Evolutionary conservation across 2,329 filamentous ascomycete genomes (phyloP).

Genomic region (Aspergillus sp.): DNA sequence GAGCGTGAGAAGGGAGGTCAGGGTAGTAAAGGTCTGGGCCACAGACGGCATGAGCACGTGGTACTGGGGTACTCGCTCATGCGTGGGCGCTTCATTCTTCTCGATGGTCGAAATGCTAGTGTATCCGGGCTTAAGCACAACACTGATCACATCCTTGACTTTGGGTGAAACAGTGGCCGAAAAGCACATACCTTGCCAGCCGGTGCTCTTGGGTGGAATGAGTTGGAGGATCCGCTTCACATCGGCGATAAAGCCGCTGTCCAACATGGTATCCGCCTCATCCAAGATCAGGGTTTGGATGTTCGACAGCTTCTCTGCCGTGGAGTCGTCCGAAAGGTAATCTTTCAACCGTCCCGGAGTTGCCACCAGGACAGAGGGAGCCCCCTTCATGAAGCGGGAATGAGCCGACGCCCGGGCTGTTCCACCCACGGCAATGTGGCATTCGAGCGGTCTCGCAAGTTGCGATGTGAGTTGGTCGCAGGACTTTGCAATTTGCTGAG

Average conservation of each 20-base stretch:
- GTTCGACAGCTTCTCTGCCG: conserved; percentile 45
- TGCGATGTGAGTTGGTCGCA: conserved; percentile 44
- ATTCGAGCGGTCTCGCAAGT: conserved; percentile 38
- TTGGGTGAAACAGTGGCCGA: conserved; percentile 84
- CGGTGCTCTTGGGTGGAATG: conserved; percentile 50
- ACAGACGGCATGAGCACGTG: conserved; percentile 45
- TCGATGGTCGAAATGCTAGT: conserved; percentile 83
- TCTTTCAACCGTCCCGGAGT: conserved; percentile 51
- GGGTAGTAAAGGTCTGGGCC: conserved; percentile 45
- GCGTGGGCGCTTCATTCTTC: conserved; percentile 76
- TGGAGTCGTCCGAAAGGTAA: conserved; percentile 43
- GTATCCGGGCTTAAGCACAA: conserved; percentile 62
- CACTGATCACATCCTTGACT: conserved; percentile 73
- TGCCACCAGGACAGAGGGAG: conserved; percentile 43
- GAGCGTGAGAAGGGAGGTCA: conserved; percentile 45
- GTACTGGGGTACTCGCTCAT: conserved; percentile 52
- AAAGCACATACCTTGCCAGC: conserved; percentile 67
- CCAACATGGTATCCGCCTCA: conserved; percentile 34
- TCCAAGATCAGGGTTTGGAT: conserved; percentile 53
- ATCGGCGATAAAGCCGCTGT: conserved; percentile 47
- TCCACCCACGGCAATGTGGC: conserved; percentile 47
- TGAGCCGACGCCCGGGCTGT: conserved; percentile 29
- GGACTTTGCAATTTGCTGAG: conserved; percentile 51
- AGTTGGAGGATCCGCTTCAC: conserved; percentile 52
- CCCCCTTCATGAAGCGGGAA: conserved; percentile 27